These are phyloP conservation scores for Solanum pimpinellifolium DNA, from an alignment of 257 asterid genomes.

Conservation along the genomic window DNA sequence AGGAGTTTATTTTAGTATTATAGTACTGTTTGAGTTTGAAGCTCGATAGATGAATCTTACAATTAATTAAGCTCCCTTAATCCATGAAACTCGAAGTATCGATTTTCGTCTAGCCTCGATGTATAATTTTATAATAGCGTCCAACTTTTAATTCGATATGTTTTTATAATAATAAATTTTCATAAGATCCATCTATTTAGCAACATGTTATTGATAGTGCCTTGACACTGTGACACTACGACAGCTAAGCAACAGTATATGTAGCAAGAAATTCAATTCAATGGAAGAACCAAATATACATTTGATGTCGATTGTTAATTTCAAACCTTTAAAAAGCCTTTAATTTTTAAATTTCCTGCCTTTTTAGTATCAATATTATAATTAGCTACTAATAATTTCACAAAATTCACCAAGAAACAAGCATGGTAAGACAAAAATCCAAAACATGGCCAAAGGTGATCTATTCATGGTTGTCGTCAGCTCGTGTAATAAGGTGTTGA, in stretches of 20 bases:
- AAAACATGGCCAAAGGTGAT: no score
- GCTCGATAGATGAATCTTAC: neutral
- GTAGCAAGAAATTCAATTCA: neutral
- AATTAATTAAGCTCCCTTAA: neutral
- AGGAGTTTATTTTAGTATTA: neutral
- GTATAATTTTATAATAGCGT: no score
- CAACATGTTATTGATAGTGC: neutral
- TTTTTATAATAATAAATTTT: no score
- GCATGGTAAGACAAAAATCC: neutral
- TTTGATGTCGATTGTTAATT: neutral
- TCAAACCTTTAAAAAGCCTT: neutral
- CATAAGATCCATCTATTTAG: neutral
- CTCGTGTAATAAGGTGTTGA: no score
- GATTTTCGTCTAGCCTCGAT: fast-evolving
- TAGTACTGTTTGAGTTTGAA: neutral
- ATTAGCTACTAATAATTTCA: neutral
- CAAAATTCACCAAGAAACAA: neutral
- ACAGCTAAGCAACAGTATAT: neutral
- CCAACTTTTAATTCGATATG: no score
- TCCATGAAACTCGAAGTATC: neutral
- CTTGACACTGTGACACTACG: neutral
- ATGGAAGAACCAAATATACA: neutral
- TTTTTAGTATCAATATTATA: neutral
- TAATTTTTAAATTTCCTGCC: neutral
- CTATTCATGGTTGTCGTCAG: no score